Evolutionary conservation across 352 stramenopile genomes (phyloP), one percentile per base, ranked within the genome.

Genomic region (Globisporangium nodosum): DNA sequence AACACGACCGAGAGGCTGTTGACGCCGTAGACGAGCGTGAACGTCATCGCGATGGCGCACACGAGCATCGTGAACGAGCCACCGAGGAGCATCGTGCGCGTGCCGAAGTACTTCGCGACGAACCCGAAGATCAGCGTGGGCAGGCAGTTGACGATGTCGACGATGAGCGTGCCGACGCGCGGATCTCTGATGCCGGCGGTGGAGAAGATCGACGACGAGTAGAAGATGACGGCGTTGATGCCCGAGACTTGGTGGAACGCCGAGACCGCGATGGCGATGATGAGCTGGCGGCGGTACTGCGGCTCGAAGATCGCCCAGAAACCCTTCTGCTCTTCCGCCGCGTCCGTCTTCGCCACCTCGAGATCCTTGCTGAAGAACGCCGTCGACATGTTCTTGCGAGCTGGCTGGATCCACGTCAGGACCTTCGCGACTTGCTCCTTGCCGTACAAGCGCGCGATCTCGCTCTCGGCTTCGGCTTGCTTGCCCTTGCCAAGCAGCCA

Each of bases 161-260:
- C 61, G 50, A 87, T 58, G 35, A 74, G 64, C 21, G 56, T 78
- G 15, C 68, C 70, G 31, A 79, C 53, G 16, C 73, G 73, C 11
- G 62, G 64, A 51, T 82, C 70, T 3, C 47, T 65, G 30, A 82
- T 60, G 30, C 76, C 60, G 60, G 78, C 73, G 1, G 74, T 72
- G 42, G 74, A 79, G 37, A 78, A 63, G 16, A 67, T 68, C 11
- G 49, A 56, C 6, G 70, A 80, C 47, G 75, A 85, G 75, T 85
- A 81, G 63, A 71, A 75, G 56, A 79, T 77, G 11, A 81, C 62
- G 15, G 70, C 71, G 62, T 83, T 83, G 70, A 85, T 81, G 52
- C 75, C 75, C 15, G 65, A 68, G 66, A 85, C 65, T 51, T 85
- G 74, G 33, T 81, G 68, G 61, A 69, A 72, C 21, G 49, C 65